Conservation (phyloP, 768 basidiomycete genomes). For the Boletus bicolor region DNA sequence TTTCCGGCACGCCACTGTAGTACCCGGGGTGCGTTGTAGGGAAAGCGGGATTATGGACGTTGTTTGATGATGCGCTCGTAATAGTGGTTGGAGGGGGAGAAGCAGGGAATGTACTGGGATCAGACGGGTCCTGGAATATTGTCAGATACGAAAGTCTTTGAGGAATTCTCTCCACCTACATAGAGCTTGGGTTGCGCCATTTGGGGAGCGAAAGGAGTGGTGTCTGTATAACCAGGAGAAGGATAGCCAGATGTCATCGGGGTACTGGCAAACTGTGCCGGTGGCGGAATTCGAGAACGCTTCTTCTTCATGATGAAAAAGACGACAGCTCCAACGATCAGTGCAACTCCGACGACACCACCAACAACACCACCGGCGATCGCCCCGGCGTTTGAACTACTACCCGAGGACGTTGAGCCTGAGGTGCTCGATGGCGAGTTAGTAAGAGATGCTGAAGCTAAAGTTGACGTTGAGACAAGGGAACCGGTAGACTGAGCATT, state of each 20-base stretch:
- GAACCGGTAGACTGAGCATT: conserved; percentile 28
- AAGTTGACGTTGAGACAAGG: conserved; percentile 7
- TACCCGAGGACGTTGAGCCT: conserved; percentile 4
- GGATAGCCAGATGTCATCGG: not conserved
- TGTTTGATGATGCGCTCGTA: conserved; percentile 3
- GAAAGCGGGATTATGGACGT: not conserved
- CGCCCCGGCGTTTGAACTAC: conserved; percentile 42
- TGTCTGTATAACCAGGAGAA: conserved; percentile 5
- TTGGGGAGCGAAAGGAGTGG: conserved; percentile 13
- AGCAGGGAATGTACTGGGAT: conserved; percentile 37
- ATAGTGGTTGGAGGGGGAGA: conserved; percentile 21
- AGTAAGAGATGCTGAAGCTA: conserved; percentile 17
- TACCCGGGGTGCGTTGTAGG: conserved; percentile 10
- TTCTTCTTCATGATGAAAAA: conserved; percentile 38
- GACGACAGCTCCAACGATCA: conserved; percentile 37
- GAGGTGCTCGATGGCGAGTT: conserved; percentile 6
- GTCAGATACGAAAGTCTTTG: not conserved
- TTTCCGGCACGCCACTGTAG: conserved; percentile 28
- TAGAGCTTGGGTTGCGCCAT: conserved; percentile 29
- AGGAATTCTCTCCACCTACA: conserved; percentile 18
- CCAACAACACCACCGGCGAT: conserved; percentile 65
- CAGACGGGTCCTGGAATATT: conserved; percentile 32
- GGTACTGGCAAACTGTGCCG: conserved; percentile 9
- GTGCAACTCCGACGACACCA: conserved; percentile 51
- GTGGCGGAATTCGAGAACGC: conserved; percentile 22